phyloP scores from a whole-genome alignment of 805 yeast genomes.

The Lipomyces spencermartinsiae region DNA sequence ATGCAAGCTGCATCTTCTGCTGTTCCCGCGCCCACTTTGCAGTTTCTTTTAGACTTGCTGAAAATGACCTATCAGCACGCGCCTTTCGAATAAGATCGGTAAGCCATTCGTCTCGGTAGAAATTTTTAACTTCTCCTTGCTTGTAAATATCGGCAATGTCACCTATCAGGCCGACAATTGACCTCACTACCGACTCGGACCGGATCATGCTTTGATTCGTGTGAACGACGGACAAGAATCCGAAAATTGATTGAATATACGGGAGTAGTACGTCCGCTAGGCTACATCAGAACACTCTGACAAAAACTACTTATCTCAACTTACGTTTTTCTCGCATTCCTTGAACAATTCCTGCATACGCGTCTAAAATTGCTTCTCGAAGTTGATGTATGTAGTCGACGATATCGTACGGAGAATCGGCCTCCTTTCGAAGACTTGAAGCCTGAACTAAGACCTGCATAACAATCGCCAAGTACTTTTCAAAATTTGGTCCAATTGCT shows the following conservation, averaged over 20 bases:
- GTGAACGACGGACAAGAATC: slow-evolving; percentile 65
- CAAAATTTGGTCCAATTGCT: slow-evolving; percentile 77
- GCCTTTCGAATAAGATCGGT: slow-evolving; percentile 75
- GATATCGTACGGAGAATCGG: slow-evolving; percentile 71
- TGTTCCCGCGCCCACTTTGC: slow-evolving; percentile 98
- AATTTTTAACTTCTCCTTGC: slow-evolving; percentile 71
- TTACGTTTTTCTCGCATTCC: slow-evolving; percentile 70
- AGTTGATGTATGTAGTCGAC: slow-evolving; percentile 74
- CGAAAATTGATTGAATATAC: slow-evolving; percentile 72
- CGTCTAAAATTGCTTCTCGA: slow-evolving; percentile 89
- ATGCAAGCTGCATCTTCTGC: slow-evolving; percentile 51
- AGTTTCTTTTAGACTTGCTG: slow-evolving; percentile 78
- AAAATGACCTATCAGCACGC: slow-evolving; percentile 65
- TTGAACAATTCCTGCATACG: slow-evolving; percentile 93
- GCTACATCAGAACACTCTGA: neutral
- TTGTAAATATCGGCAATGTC: slow-evolving; percentile 89
- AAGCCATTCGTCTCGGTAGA: slow-evolving; percentile 78
- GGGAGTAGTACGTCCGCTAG: slow-evolving; percentile 64
- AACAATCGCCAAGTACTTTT: slow-evolving; percentile 77
- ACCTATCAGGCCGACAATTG: slow-evolving; percentile 90
- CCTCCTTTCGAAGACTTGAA: slow-evolving; percentile 41
- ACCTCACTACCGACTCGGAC: slow-evolving; percentile 75
- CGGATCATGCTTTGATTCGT: slow-evolving; percentile 64
- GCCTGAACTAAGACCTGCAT: slow-evolving; percentile 66
- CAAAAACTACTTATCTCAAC: neutral